phyloP scores from a whole-genome alignment of 202 grass and related monocot species.

The Cymbopogon flexuosus region DNA sequence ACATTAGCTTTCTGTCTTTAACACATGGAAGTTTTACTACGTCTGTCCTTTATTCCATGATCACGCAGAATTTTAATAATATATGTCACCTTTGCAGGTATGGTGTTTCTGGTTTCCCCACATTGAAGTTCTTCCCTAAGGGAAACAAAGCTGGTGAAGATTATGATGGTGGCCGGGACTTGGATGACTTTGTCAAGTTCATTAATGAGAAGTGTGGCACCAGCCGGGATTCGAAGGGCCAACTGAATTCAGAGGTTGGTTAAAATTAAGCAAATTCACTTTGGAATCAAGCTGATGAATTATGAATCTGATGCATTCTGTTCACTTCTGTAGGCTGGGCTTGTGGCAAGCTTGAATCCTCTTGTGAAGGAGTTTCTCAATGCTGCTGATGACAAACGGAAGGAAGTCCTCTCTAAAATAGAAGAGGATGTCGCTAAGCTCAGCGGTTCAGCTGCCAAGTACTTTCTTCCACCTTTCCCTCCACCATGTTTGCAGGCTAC shows the following conservation, averaged over 20 bases:
- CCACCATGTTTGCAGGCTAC: not conserved
- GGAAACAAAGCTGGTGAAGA: conserved; percentile 94
- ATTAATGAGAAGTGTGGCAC: conserved; percentile 92
- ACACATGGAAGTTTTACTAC: not conserved
- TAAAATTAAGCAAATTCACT: conserved; percentile 9
- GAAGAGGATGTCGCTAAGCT: conserved; percentile 84
- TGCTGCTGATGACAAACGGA: conserved; percentile 52
- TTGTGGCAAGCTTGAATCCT: conserved; percentile 59
- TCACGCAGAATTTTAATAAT: not conserved
- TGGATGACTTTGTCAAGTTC: conserved; percentile 87
- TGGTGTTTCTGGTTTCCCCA: conserved; percentile 58
- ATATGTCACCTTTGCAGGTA: conserved; percentile 39
- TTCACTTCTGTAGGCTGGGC: conserved; percentile 62
- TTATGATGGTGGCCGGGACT: conserved; percentile 76
- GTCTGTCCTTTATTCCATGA: not conserved
- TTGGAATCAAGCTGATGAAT: conserved; percentile 1
- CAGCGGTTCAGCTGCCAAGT: conserved; percentile 76
- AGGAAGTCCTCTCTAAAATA: conserved; percentile 67
- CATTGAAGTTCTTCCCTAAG: conserved; percentile 88
- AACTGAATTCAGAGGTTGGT: conserved; percentile 77
- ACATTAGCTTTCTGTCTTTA: not conserved
- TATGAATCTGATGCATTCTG: not conserved
- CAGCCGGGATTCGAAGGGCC: conserved; percentile 72
- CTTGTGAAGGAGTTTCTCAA: conserved; percentile 73
- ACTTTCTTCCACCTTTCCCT: conserved; percentile 20